Conservation (phyloP, 2,329 filamentous ascomycete genomes). For the Chaetomiaceae sp. region DNA sequence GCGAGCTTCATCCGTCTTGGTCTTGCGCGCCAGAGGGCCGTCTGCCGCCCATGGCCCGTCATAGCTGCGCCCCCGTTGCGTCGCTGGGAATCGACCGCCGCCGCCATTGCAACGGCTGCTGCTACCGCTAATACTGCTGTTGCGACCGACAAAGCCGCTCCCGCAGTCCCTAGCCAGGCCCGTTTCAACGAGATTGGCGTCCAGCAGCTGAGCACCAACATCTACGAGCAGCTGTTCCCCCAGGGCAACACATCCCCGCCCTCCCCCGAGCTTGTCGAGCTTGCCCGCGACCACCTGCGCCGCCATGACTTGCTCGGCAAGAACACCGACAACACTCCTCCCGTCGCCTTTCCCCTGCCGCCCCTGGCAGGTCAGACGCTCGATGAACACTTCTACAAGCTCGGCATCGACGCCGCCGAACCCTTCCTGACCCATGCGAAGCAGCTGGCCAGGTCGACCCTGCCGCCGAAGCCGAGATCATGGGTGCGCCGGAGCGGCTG, state of each 20-base stretch:
- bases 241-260: conserved; percentile 52
- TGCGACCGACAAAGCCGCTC: conserved; percentile 28
- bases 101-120: not conserved
- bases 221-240: conserved; percentile 80
- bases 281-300: conserved; percentile 75
- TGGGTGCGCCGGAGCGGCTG: conserved; percentile 82
- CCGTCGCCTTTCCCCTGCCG: conserved; percentile 84
- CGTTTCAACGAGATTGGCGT: conserved; percentile 91
- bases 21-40: conserved; percentile 44
- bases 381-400: conserved; percentile 89
- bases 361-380: conserved; percentile 71
- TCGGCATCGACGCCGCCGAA: conserved; percentile 81
- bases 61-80: conserved; percentile 12
- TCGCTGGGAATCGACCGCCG: conserved; percentile 20
- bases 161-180: conserved; percentile 50
- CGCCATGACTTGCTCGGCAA: conserved; percentile 88
- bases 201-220: conserved; percentile 81
- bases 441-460: conserved; percentile 59
- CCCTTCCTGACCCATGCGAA: conserved; percentile 75
- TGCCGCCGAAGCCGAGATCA: conserved; percentile 57
- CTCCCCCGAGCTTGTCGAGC: conserved; percentile 62
- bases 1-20: conserved; percentile 46
- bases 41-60: conserved; percentile 32
- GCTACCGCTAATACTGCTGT: not conserved
- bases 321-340: conserved; percentile 69